Percentiles rank a stretch among this genome's conserved stretches.
Evolutionary conservation across 2,329 filamentous ascomycete species (phyloP).

Genomic region (Aspergillus sergii): DNA sequence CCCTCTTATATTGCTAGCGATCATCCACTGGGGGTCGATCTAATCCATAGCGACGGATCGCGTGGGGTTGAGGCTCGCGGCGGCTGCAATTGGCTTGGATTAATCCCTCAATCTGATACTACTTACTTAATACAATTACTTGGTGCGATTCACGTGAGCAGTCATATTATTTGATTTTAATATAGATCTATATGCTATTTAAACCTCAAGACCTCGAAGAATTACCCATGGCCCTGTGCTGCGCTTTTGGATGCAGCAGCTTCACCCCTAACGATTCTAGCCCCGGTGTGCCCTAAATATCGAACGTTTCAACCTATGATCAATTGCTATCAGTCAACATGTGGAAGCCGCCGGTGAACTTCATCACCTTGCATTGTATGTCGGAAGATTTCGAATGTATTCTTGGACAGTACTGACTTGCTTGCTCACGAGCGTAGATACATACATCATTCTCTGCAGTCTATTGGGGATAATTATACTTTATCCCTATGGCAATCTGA

Average conservation of each 20-base stretch:
- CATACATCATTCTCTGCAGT: slow-evolving; percentile 42
- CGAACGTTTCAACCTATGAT: not conserved
- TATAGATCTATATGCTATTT: not conserved
- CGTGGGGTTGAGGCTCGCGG: slow-evolving; percentile 12
- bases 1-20: slow-evolving; percentile 11
- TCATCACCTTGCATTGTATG: slow-evolving; percentile 35
- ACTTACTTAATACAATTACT: not conserved
- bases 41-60: slow-evolving; percentile 4
- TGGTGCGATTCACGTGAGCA: not conserved
- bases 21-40: not conserved
- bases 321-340: slow-evolving; percentile 12
- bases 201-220: not conserved
- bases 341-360: slow-evolving; percentile 30
- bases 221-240: not conserved
- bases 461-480: slow-evolving; percentile 42
- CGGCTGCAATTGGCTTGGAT: slow-evolving; percentile 13
- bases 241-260: not conserved
- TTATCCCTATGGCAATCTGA: slow-evolving; percentile 44
- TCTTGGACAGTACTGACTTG: not conserved
- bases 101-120: slow-evolving; percentile 15
- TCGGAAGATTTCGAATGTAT: not conserved
- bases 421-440: slow-evolving; percentile 32
- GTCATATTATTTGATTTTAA: not conserved
- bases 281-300: not conserved
- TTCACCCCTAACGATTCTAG: not conserved